Evolutionary conservation across 2,329 filamentous ascomycete species (phyloP), one percentile per base, ranked within the genome.

Genomic region (Neofusicoccum cordaticola): DNA sequence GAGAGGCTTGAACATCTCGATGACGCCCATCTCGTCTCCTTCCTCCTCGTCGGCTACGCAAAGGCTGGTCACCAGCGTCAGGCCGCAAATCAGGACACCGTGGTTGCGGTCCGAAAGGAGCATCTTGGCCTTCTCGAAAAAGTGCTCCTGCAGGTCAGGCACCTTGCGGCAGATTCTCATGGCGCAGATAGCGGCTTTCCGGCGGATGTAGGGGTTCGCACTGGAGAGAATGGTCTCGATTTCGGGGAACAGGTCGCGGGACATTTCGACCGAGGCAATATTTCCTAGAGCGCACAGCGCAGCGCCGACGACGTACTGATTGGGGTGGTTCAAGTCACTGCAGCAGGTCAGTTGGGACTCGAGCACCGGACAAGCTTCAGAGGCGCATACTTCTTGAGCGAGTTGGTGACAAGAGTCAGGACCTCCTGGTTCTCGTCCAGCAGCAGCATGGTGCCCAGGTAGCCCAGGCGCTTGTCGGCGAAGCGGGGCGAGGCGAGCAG

Each of bases 161-260:
- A 99, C 95, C 79, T 99, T 99, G 72, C 93, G 90, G 81, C 93
- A 97, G 84, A 99, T 97, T 69, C 93, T 88, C 95, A 99, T 99
- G 58, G 95, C 95, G 79, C 95, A 99, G n/a, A 99, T 85, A 3
- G 95, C 95, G 17, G 95, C 95, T 82, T 99, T 99, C 71, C 95
- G 88, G 71, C 95, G 87, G 75, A 99, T 97, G 76, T 99, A 99
- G n/a, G 95, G 95, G 77, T 99, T 99, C 62, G 93, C 90, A 56
- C 93, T 97, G 47, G 93, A 90, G 68, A 99, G 83, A 56, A 98
- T 88, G 67, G 86, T 91, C 79, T 99, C 96, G 76, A 99, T 91
- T 83, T 99, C 94, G 70, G 93, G 87, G 78, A 99, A 99, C 19
- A 99, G 83, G 79, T 99, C 95, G 83, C 95, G 86, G 17, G 95